Base-by-base conservation (phyloP, 129 eudicot species). In the Smallanthus sonchifolius region DNA sequence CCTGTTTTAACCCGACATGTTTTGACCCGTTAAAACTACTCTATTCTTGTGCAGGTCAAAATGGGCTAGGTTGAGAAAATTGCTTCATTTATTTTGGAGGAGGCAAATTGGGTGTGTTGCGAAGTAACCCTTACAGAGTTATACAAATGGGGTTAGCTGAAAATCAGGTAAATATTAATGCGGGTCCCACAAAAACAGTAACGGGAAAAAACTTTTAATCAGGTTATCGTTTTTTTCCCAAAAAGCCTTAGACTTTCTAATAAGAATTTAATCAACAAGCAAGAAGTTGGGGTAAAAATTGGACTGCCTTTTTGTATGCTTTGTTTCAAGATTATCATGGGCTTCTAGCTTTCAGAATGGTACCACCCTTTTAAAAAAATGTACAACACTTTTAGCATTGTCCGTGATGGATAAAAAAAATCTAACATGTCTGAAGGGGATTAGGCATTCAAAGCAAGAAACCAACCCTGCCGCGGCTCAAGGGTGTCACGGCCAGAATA, bases 241-340 rank as follows among this genome's bases (percentile, higher is more conserved):
- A 13, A 56, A 8, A 19, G 20, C 36, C 4, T 56, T 20, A 55
- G 14, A 55, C 10, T 56, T 28, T 24, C 1, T 24, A 24, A 24
- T 24, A 24, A 24, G 92, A 85, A 72, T 52, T 76, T 10, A 81
- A 90, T 63, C 82, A 88, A 20, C 89, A 86, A 79, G 82, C 81
- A 73, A 62, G 84, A n/a, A 80, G 65, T 79, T 75, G 78, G 80
- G 88, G 92, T 5, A 77, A 79, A 24, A 86, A 68, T 10, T 67
- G 78, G 61, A 79, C 91, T 64, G 78, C 86, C 17, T 94, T 94
- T 67, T 97, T 90, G 19, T 90, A 94, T 78, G 98, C 98, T 63
- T 76, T 94, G 72, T 94, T 94, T 79, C 98, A 94, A 82, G 98
- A 94, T 81, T 94, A 94, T 82, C 98, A 94, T 80, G 98, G 98